Evolutionary conservation across 2,329 filamentous ascomycete genomes (phyloP), one percentile per base, ranked within the genome.

Genomic region (Colletotrichum sp.): DNA sequence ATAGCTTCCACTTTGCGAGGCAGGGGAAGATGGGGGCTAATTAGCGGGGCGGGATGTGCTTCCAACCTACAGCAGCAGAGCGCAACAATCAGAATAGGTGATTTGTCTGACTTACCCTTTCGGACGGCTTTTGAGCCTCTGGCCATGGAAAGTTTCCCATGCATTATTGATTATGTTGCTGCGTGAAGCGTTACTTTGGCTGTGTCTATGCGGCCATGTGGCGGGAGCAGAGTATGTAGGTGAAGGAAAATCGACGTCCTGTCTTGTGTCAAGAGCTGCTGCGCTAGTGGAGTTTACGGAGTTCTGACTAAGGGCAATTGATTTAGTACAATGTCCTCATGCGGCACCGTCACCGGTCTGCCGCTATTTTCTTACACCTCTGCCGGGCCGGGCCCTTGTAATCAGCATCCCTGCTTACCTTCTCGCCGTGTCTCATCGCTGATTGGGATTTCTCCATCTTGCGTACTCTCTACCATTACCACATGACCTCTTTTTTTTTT

Each of bases 51-150:
- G 21, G 21, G 13, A 15, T 38, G 29, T 9, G n/a, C 24, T 33
- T 33, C 24, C 16, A 16, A 21, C 31, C 16, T 24, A 21, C 31
- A 34, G n/a, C 18, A 21, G 34, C 27, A 33, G 11, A 58, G 55
- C 27, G 27, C 27, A 58, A 16, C 27, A n/a, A 18, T 31, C 55
- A 12, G 13, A 18, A 57, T 11, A 3, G 29, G 3, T 59, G 15
- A 21, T 31, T 59, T 11, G 57, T 36, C n/a, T 33, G 9, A 57
- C 69, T 63, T 21, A 72, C 69, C 69, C 68, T 69, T 72, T 43
- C 69, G 66, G 13, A 72, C 69, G 21, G 64, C 69, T 47, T 68
- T 68, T 16, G 69, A 72, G 31, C 69, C 69, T 34, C 43, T 72
- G 5, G 69, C 33, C 43, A 72, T 63, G 8, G 16, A 21, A 12